Conservation (phyloP, 108 stramenopile species). For the Skeletonema marinoi region DNA sequence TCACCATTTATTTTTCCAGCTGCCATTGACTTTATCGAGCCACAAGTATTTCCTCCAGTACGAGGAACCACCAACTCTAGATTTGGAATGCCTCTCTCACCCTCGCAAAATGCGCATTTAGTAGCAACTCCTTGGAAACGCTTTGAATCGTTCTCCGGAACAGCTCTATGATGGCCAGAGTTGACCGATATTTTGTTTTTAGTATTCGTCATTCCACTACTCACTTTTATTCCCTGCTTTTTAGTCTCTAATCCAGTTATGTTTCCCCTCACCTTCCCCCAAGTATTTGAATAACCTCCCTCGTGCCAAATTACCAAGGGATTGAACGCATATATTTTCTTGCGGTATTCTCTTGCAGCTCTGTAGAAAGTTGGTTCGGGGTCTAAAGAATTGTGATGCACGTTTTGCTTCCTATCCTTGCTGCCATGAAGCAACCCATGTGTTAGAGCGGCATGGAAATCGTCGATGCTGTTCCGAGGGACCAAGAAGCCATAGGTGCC, state of each 20-base stretch:
- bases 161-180: no score
- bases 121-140: no score
- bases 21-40: neutral
- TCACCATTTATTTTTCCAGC: neutral
- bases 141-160: no score
- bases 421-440: neutral
- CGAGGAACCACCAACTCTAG: neutral
- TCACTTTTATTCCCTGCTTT: neutral
- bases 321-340: constrained; percentile 1
- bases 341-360: neutral
- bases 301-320: neutral
- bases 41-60: neutral
- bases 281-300: neutral
- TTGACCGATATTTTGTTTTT: neutral
- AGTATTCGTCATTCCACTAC: neutral
- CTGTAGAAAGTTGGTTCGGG: neutral
- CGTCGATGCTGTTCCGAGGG: neutral
- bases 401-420: neutral
- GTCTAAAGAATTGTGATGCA: neutral
- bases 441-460: neutral
- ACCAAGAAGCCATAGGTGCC: neutral
- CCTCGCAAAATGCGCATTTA: neutral
- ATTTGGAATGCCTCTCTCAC: neutral
- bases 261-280: neutral
- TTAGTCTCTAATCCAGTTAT: neutral